Conservation (phyloP, 2,329 filamentous ascomycete species). For the Diplodia mutila region DNA sequence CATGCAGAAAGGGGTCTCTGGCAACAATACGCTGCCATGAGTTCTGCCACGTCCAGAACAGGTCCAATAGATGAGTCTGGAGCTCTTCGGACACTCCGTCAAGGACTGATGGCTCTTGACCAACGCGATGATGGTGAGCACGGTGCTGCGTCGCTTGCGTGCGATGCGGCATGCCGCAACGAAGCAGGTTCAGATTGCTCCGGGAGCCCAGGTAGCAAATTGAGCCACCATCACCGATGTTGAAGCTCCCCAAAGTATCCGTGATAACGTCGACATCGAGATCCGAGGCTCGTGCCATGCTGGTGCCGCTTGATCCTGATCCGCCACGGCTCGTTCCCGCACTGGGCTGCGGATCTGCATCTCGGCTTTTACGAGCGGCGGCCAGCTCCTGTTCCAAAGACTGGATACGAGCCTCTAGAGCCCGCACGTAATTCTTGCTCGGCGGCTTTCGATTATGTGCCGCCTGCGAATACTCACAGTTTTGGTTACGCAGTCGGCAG, state of each 20-base stretch:
- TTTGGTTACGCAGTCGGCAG: background rate
- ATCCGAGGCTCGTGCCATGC: background rate
- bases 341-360: background rate
- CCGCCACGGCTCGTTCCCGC: background rate
- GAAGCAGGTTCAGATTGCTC: conserved; percentile 4
- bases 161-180: background rate
- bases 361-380: background rate
- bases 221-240: conserved; percentile 10
- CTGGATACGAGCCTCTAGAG: background rate
- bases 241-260: background rate
- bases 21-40: conserved; percentile 3
- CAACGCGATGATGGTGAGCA: background rate
- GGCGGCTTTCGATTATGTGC: conserved; percentile 7
- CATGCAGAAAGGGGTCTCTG: background rate
- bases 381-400: background rate
- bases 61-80: background rate
- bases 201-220: background rate
- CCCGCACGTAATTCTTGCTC: conserved; percentile 2
- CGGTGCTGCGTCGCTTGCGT: background rate
- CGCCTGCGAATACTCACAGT: background rate
- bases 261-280: conserved; percentile 2
- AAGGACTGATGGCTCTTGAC: background rate
- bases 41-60: conserved; percentile 8
- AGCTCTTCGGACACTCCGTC: background rate
- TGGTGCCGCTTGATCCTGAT: background rate